Evolutionary conservation across 2,329 filamentous ascomycete genomes (phyloP).

Genomic region (Aurifilum marmelostoma): DNA sequence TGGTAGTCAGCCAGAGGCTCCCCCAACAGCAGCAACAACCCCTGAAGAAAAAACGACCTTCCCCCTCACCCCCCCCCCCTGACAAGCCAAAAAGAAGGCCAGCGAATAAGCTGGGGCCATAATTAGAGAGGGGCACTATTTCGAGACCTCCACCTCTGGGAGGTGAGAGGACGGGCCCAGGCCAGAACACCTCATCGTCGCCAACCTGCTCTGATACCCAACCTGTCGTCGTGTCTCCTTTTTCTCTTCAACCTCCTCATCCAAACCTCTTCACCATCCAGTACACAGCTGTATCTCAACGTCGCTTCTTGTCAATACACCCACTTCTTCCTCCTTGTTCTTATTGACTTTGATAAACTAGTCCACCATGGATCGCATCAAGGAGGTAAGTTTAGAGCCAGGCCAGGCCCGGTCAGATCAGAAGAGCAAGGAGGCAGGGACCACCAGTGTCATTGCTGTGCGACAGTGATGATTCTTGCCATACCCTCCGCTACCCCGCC

Average conservation of each 20-base stretch:
- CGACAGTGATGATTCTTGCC: conserved; percentile 9
- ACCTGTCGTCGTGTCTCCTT: conserved; percentile 23
- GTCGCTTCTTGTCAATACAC: conserved; percentile 10
- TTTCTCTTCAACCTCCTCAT: conserved; percentile 23
- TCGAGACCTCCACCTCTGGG: conserved; percentile 26
- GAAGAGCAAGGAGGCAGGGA: conserved; percentile 21
- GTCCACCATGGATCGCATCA: conserved; percentile 80
- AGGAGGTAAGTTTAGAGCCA: conserved; percentile 69
- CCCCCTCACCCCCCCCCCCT: not conserved
- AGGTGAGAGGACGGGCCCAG: conserved; percentile 16
- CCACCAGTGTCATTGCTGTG: conserved; percentile 14
- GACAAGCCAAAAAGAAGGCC: conserved; percentile 22
- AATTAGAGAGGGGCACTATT: conserved; percentile 31
- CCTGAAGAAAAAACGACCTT: conserved; percentile 14
- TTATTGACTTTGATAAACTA: conserved; percentile 18
- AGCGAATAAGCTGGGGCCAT: conserved; percentile 27
- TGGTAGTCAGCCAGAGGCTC: not conserved
- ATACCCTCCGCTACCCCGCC: conserved; percentile 16
- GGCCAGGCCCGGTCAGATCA: not conserved
- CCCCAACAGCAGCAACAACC: conserved; percentile 4
- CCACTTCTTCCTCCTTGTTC: conserved; percentile 7
- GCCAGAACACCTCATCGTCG: conserved; percentile 28
- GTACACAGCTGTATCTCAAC: conserved; percentile 6
- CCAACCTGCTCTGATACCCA: conserved; percentile 26
- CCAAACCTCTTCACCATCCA: conserved; percentile 33